Base-by-base conservation (phyloP, 108 stramenopile species). In the Fistulifera pelliculosa region DNA sequence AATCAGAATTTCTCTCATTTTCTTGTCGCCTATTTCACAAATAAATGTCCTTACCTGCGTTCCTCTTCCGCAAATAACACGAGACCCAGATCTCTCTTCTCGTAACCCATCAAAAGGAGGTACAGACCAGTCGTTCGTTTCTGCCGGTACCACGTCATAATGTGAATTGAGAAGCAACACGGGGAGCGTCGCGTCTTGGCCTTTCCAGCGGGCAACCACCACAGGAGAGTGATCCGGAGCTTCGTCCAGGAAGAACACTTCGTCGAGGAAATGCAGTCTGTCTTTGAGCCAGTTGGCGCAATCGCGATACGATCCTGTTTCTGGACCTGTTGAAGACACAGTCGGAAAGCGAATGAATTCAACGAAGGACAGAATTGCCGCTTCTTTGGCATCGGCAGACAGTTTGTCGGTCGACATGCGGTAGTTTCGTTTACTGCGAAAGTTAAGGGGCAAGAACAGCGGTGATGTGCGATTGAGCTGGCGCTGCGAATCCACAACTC, bases 131-230 rank as follows among this genome's bases (percentile, higher is more conserved):
- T 74, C 71, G 10, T 62, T 55, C 11, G 61, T 8, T 16, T 67
- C 80, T 23, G 85, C 94, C 0, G 97, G 97, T 0, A 98, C 97
- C 38, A 98, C 97, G 66, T 98, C 97, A 66, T 96, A 98, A 62
- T 98, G 97, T 12, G 78, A 77, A 61, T 98, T 98, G 43, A 95
- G 69, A 22, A 98, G 55, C n/a, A 98, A 41, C 6, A 84, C 65
- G 11, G 94, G 93, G 50, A 96, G 73, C 6, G 47, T 57, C 0
- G 60, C 54, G 63, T 95, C 74, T 14, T 64, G 49, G 18, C 97
- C 97, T 38, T 60, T 66, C 93, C 94, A 94, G 31, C 68, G 52
- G 1, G 79, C 90, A 14, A 98, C 73, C 11, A 98, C 88, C 10
- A 95, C 80, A 8, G 97, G 97, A 49, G 84, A 83, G 47, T 79